Base-by-base conservation (phyloP, 2,329 filamentous ascomycete species). In the Simplicillium aogashimaense region DNA sequence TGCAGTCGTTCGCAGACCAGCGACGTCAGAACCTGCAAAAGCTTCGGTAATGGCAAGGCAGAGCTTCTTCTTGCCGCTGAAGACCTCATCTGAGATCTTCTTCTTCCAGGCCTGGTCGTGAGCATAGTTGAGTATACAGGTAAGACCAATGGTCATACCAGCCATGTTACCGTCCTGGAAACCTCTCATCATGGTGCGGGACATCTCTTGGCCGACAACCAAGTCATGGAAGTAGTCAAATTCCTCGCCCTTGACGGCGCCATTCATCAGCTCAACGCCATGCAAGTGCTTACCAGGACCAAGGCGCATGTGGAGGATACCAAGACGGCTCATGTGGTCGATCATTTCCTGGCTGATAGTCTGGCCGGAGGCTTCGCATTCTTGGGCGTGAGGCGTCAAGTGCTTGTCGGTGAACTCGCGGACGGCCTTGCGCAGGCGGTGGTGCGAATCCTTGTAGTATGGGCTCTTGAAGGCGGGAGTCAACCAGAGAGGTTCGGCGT, bases 161-260 rank as follows among this genome's bases (percentile, higher is more conserved):
- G 85, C 82, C 75, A 94, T 78, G 61, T 87, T 89, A 3, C 86
- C 87, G 57, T 94, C 87, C 58, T 86, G 80, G 63, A 92, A 94
- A 1, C 86, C 87, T 51, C 85, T 68, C 20, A 83, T 79, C 57
- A 83, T 86, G 7, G 76, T 67, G 28, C 87, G 72, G 2, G 74
- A 70, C 48, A 85, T 64, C 61, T 94, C 87, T 62, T 94, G 86
- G 8, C 70, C 66, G 39, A 84, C 67, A 47, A 94, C 76, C 56
- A 92, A 58, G 57, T 92, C 86, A 59, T 92, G 86, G 62, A 94
- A 86, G 61, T 88, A 89, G 59, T 94, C 86, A 51, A 89, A 94
- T 46, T 89, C 81, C 59, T 87, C 78, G 38, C 83, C 83, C 54
- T 84, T 76, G 40, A 88, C 71, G 13, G 70, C 81, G 35, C 84